Evolutionary conservation across 345 rosid species (phyloP).

Genomic region (Eucalyptus erythrocorys): DNA sequence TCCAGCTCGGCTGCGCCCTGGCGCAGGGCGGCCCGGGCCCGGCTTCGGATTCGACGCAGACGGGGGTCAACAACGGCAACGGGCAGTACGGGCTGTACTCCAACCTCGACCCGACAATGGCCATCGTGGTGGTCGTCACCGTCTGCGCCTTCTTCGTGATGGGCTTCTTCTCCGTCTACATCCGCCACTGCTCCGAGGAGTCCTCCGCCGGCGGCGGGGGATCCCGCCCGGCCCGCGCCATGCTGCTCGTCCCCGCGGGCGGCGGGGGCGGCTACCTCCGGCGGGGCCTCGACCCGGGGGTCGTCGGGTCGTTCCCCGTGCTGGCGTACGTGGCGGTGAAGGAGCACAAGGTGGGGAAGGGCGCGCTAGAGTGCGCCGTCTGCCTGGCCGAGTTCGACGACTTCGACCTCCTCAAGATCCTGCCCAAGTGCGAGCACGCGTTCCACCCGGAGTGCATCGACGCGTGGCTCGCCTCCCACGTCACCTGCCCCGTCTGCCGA

Average conservation of each 20-base stretch:
- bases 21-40: background rate
- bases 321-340: slow-evolving; percentile 71
- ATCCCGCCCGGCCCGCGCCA: background rate
- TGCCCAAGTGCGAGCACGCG: slow-evolving; percentile 79
- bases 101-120: slow-evolving; percentile 55
- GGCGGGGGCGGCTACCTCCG: background rate
- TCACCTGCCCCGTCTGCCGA: slow-evolving; percentile 93
- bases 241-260: background rate
- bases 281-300: slow-evolving; percentile 30
- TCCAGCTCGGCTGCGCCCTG: background rate
- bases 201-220: background rate
- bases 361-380: slow-evolving; percentile 73
- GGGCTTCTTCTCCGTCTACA: slow-evolving; percentile 71
- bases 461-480: slow-evolving; percentile 72
- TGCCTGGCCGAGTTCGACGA: slow-evolving; percentile 81
- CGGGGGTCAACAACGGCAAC: background rate
- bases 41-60: background rate
- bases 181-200: slow-evolving; percentile 53
- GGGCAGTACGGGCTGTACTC: slow-evolving; percentile 10
- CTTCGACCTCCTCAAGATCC: slow-evolving; percentile 72
- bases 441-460: slow-evolving; percentile 86
- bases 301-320: slow-evolving; percentile 57
- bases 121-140: slow-evolving; percentile 46
- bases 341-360: slow-evolving; percentile 58
- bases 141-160: slow-evolving; percentile 51